A percentile compares a stretch with the other conserved stretches of the same genome.
These are phyloP conservation scores for Penicillium ochrochloron DNA, from an alignment of 495 filamentous ascomycete genomes.

Conservation along the genomic window DNA sequence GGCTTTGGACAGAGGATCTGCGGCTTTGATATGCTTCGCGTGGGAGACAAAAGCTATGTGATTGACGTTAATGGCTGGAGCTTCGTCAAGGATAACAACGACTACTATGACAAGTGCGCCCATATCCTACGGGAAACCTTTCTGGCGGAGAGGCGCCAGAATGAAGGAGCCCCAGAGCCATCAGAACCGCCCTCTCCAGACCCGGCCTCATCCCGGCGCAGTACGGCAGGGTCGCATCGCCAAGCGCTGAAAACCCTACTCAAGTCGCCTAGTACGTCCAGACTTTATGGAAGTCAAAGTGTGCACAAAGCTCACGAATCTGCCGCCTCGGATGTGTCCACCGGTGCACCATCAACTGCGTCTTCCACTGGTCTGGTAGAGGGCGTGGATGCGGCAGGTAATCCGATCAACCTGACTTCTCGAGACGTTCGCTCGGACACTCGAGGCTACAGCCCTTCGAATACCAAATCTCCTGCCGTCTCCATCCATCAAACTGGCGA, in stretches of 20 bases:
- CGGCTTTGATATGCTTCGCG: conserved; percentile 92
- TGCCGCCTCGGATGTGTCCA: conserved; percentile 47
- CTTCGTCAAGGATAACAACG: conserved; percentile 99
- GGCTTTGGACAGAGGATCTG: conserved; percentile 95
- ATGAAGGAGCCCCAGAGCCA: conserved; percentile 45
- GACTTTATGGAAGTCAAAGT: conserved; percentile 56
- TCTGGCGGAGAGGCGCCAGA: conserved; percentile 69
- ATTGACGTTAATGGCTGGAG: conserved; percentile 99
- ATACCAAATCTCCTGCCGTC: conserved; percentile 37
- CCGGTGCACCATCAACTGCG: conserved; percentile 49
- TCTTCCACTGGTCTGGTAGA: conserved; percentile 57
- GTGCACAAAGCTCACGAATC: conserved; percentile 41
- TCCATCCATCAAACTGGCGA: conserved; percentile 37
- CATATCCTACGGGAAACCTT: conserved; percentile 87
- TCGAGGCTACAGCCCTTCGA: conserved; percentile 34
- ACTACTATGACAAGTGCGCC: conserved; percentile 93
- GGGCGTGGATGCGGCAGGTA: conserved; percentile 31
- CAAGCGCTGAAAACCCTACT: conserved; percentile 60
- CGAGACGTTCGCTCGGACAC: conserved; percentile 34
- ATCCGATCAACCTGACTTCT: conserved; percentile 23
- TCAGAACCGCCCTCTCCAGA: conserved; percentile 40
- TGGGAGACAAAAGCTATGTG: conserved; percentile 87
- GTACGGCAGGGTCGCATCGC: conserved; percentile 43
- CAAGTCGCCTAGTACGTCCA: conserved; percentile 68
- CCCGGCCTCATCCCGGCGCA: conserved; percentile 38